Evolutionary conservation across 345 rosid genomes (phyloP).

Genomic region (Populus alba): DNA sequence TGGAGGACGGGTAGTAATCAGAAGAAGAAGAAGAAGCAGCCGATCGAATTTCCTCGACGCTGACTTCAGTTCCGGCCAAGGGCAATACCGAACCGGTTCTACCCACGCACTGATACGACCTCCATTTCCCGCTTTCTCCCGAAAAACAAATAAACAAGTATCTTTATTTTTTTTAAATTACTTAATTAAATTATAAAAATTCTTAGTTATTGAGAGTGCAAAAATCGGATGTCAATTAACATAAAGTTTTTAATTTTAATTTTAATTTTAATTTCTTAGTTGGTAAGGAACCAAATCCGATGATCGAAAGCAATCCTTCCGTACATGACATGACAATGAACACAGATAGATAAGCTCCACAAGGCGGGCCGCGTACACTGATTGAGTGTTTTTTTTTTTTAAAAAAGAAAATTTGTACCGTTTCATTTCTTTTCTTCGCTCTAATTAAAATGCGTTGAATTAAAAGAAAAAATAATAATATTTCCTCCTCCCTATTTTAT

Average conservation of each 20-base stretch:
- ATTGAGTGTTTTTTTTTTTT: not conserved
- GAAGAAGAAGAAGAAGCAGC: too few species aligned
- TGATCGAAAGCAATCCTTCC: not conserved
- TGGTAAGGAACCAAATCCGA: slow-evolving; percentile 18
- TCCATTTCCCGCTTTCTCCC: slow-evolving; percentile 52
- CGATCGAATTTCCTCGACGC: too few species aligned
- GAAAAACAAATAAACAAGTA: not conserved
- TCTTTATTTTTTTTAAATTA: too few species aligned
- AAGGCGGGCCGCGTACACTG: slow-evolving; percentile 1
- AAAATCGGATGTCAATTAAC: not conserved
- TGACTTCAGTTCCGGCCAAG: too few species aligned
- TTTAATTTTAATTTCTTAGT: slow-evolving; percentile 14
- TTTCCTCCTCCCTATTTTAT: too few species aligned
- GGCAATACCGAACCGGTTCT: slow-evolving; percentile 12
- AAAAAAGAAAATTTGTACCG: not conserved
- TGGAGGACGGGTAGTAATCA: too few species aligned
- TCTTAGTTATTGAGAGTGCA: not conserved
- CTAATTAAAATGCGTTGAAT: too few species aligned
- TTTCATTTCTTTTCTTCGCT: not conserved
- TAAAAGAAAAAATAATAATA: too few species aligned
- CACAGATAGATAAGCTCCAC: not conserved
- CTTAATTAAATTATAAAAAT: not conserved
- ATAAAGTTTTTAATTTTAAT: too few species aligned
- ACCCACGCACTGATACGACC: slow-evolving; percentile 74
- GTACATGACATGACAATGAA: too few species aligned